Evolutionary conservation across 2,329 filamentous ascomycete species (phyloP).

Genomic region (Phialocephala sp.): DNA sequence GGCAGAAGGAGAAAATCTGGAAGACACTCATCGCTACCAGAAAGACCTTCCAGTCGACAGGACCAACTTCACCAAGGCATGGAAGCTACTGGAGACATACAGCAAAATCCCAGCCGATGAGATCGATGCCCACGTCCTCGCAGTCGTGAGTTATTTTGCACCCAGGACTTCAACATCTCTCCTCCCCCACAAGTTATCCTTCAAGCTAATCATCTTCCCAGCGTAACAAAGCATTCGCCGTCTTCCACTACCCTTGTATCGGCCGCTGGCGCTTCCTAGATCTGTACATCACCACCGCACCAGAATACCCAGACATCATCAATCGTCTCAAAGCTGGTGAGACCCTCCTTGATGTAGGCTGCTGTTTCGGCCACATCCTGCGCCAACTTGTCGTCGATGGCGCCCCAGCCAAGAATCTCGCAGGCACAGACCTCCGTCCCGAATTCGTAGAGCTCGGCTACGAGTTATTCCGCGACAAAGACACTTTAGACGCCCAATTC

Average conservation of each 20-base stretch:
- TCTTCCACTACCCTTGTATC: conserved; percentile 31
- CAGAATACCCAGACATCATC: conserved; percentile 27
- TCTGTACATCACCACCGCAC: conserved; percentile 20
- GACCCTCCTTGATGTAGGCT: conserved; percentile 37
- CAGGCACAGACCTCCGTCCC: conserved; percentile 41
- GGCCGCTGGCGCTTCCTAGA: conserved; percentile 30
- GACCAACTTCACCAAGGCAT: not conserved
- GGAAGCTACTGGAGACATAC: conserved; percentile 27
- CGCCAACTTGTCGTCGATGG: conserved; percentile 46
- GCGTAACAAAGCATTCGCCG: conserved; percentile 29
- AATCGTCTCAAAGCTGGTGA: conserved; percentile 24
- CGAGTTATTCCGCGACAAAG: conserved; percentile 46
- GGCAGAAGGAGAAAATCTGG: no score
- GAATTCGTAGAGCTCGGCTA: conserved; percentile 46
- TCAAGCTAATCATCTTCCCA: not conserved
- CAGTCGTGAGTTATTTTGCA: not conserved
- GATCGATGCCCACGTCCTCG: conserved; percentile 24
- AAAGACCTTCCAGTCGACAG: not conserved
- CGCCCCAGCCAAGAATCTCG: conserved; percentile 39
- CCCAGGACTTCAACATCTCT: no score
- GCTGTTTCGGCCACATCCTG: conserved; percentile 47
- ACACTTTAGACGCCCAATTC: conserved; percentile 41
- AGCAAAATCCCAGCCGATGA: conserved; percentile 25
- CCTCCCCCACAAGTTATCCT: not conserved
- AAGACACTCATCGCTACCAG: not conserved